Base-by-base conservation (phyloP, 305 asterid species). In the Ilex paraguariensis region DNA sequence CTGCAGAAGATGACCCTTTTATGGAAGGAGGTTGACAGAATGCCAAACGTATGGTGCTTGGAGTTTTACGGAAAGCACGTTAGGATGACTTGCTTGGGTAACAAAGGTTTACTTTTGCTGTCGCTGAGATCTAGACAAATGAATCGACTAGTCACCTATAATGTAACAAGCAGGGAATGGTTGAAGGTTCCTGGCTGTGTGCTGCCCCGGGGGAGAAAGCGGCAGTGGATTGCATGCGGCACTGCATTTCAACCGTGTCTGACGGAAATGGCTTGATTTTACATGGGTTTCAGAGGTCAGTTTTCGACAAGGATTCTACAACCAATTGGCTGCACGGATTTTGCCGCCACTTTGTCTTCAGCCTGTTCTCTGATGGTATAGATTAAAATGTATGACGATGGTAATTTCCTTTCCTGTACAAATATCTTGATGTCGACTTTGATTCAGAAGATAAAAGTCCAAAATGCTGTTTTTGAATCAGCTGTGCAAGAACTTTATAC, bases 1-100 rank as follows among this genome's bases (percentile, higher is more conserved):
- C 87, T 93, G 77, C 96, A 93, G 74, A 90, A 82, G 87, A 93
- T 93, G 99, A 90, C 97, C 49, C 81, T 90, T 36, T 69, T 93
- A 87, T 93, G 99, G 99, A 93, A 93, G 96, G 99, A 93, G 99
- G 99, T 90, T 79, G 99, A 93, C 99, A 93, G 99, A 93, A 93
- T 93, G 99, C 99, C 99, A 93, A 93, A 93, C 74, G 68, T 90
- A 78, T 90, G 91, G 99, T 93, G 99, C 99, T 93, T 93, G 82
- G 99, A 93, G 70, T 93, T 93, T 83, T 93, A 93, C 36, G 99
- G 99, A 51, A 93, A 93, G 97, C 97, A 90, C 93, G 87, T 93
- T 60, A 78, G 89, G 53, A 93, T 93, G 99, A 86, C 89, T 65
- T 87, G 99, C 76, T 74, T 93, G 76, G 99, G 99, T 66, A 93